A percentile compares a stretch with the other conserved stretches of the same genome.
Conservation (phyloP, 768 basidiomycete species). For the Lactifluus volemus region DNA sequence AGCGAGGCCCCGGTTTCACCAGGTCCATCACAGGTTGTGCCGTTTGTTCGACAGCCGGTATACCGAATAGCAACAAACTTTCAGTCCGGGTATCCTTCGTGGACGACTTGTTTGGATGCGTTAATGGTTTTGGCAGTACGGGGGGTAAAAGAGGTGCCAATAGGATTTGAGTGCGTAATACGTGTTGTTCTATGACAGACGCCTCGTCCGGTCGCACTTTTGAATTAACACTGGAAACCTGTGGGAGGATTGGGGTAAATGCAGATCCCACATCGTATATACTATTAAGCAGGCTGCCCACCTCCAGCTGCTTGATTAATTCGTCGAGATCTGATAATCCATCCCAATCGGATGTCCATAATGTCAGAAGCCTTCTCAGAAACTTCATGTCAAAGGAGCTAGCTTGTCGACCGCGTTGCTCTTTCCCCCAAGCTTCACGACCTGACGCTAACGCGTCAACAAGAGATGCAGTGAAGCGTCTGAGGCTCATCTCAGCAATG, state of each 20-base stretch:
- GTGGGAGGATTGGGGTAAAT: not conserved
- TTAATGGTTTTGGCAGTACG: slow-evolving; percentile 10
- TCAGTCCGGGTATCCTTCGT: slow-evolving; percentile 30
- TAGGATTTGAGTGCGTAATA: slow-evolving; percentile 52
- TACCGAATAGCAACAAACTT: slow-evolving; percentile 43
- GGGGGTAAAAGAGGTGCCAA: slow-evolving; percentile 49
- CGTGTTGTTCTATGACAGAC: slow-evolving; percentile 30
- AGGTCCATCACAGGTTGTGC: slow-evolving; percentile 53
- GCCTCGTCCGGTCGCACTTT: slow-evolving; percentile 1
- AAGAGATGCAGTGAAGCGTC: slow-evolving; percentile 3
- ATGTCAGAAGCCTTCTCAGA: slow-evolving; percentile 8
- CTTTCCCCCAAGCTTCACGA: not conserved
- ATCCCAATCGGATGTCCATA: slow-evolving; percentile 8
- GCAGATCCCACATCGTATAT: not conserved
- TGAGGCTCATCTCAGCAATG: not conserved
- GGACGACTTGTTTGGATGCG: slow-evolving; percentile 11
- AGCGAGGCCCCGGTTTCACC: slow-evolving; percentile 63
- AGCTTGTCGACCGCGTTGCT: not conserved
- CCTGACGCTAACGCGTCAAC: not conserved
- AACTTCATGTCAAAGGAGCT: slow-evolving; percentile 6
- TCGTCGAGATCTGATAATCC: slow-evolving; percentile 1
- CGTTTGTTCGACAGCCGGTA: slow-evolving; percentile 42
- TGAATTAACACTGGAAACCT: not conserved
- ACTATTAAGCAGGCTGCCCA: not conserved
- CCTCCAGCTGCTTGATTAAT: slow-evolving; percentile 10